Evolutionary conservation across 768 basidiomycete genomes (phyloP).

Genomic region (Naematelia encephala): DNA sequence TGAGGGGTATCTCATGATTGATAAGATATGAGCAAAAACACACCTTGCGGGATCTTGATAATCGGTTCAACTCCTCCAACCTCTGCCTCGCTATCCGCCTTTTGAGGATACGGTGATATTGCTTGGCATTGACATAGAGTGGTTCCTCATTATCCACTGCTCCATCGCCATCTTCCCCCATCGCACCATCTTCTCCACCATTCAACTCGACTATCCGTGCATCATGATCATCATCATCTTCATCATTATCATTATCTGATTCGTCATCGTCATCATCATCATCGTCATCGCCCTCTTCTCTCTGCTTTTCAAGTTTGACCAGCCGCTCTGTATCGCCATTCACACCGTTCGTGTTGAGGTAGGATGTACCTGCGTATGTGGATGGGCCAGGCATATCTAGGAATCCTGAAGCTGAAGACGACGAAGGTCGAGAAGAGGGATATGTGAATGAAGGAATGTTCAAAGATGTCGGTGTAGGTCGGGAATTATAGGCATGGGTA

Average conservation of each 20-base stretch:
- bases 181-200: conserved; percentile 10
- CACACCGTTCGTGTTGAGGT: neutral
- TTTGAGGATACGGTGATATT: conserved; percentile 98
- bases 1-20: neutral
- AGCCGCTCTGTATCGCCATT: neutral
- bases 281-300: conserved; percentile 18
- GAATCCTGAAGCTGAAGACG: neutral
- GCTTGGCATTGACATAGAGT: conserved; percentile 98
- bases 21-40: conserved; percentile 14
- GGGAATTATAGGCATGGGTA: neutral
- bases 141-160: conserved; percentile 81
- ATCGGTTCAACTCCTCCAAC: conserved; percentile 86
- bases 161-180: conserved; percentile 15
- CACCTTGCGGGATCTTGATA: conserved; percentile 91
- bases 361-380: neutral
- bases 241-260: conserved; percentile 24
- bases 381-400: neutral
- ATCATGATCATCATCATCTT: conserved; percentile 5
- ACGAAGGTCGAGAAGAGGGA: neutral
- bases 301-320: neutral
- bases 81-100: conserved; percentile 84
- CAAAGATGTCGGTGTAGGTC: neutral
- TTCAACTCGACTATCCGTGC: neutral
- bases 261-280: conserved; percentile 17
- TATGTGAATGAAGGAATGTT: neutral